These are phyloP conservation scores for Sanghuangporus weigelae DNA, from an alignment of 1,284 basidiomycete genomes.

Conservation along the genomic window DNA sequence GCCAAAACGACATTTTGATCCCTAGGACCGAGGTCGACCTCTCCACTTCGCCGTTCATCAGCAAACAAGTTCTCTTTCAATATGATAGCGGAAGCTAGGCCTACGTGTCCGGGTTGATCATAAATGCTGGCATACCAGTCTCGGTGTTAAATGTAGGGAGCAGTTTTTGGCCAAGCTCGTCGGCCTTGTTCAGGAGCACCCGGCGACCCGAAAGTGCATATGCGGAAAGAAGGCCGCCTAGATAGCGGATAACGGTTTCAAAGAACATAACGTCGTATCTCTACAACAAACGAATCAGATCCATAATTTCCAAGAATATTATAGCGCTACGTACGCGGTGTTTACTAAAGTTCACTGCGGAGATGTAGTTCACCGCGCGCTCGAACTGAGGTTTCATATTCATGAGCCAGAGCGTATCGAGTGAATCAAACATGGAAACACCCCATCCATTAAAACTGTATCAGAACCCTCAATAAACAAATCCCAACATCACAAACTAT, in stretches of 20 bases:
- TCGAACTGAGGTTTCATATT: slow-evolving; percentile 75
- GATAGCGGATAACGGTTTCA: slow-evolving; percentile 84
- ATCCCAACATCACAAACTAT: neutral
- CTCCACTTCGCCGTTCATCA: slow-evolving; percentile 21
- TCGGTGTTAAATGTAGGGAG: slow-evolving; percentile 46
- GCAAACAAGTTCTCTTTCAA: neutral
- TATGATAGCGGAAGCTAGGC: slow-evolving; percentile 15
- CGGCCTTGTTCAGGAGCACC: slow-evolving; percentile 42
- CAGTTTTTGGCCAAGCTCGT: slow-evolving; percentile 45
- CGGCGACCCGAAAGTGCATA: slow-evolving; percentile 62
- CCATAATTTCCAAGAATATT: neutral
- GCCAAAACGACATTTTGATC: slow-evolving; percentile 39
- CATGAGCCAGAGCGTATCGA: slow-evolving; percentile 90
- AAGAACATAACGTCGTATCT: slow-evolving; percentile 56
- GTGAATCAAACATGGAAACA: slow-evolving; percentile 73
- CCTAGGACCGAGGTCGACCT: slow-evolving; percentile 27
- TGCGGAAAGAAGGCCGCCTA: slow-evolving; percentile 80
- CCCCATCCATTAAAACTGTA: slow-evolving; percentile 82
- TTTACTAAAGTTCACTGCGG: slow-evolving; percentile 55
- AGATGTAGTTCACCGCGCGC: slow-evolving; percentile 67
- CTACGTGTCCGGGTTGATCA: slow-evolving; percentile 44
- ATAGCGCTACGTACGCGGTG: slow-evolving; percentile 17
- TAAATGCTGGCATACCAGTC: slow-evolving; percentile 44
- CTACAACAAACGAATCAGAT: slow-evolving; percentile 26
- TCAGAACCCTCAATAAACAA: neutral